These are phyloP conservation scores for Kernera saxatilis DNA, from an alignment of 345 rosid genomes.

Conservation along the genomic window DNA sequence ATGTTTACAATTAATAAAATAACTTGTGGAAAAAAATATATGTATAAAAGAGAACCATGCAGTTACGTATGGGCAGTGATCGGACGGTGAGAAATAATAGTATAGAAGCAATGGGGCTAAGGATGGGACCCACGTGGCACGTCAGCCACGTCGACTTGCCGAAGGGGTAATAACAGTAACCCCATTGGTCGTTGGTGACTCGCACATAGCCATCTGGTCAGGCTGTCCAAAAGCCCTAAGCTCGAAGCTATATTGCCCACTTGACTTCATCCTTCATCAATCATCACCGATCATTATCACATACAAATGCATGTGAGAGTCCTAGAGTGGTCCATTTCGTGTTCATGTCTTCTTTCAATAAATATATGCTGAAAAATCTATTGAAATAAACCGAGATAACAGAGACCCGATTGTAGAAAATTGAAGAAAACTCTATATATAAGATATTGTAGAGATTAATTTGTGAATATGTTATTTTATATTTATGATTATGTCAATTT, in stretches of 20 bases:
- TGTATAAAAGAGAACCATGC: neutral
- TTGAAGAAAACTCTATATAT: neutral
- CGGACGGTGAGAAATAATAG: constrained; percentile 23
- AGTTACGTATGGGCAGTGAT: constrained; percentile 15
- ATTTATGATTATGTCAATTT: too few species aligned
- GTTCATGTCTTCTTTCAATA: neutral
- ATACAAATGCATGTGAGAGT: constrained; percentile 12
- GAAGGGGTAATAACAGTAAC: neutral
- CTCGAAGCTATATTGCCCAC: constrained; percentile 20
- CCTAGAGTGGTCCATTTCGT: constrained; percentile 17
- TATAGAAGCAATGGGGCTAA: neutral
- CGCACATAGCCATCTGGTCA: constrained; percentile 22
- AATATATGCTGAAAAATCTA: neutral
- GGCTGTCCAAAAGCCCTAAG: constrained; percentile 18
- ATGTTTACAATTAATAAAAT: neutral
- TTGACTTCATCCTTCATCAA: neutral
- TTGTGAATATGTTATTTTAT: too few species aligned
- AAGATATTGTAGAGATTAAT: neutral
- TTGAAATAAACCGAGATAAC: neutral
- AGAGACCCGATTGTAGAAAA: neutral
- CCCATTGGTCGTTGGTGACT: constrained; percentile 9
- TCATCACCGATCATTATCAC: constrained; percentile 8
- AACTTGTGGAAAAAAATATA: neutral
- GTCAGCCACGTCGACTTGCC: constrained; percentile 16
- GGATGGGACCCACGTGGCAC: constrained; percentile 8